Base-by-base conservation (phyloP, 2,329 filamentous ascomycete species). In the Arachnomyces sp. region DNA sequence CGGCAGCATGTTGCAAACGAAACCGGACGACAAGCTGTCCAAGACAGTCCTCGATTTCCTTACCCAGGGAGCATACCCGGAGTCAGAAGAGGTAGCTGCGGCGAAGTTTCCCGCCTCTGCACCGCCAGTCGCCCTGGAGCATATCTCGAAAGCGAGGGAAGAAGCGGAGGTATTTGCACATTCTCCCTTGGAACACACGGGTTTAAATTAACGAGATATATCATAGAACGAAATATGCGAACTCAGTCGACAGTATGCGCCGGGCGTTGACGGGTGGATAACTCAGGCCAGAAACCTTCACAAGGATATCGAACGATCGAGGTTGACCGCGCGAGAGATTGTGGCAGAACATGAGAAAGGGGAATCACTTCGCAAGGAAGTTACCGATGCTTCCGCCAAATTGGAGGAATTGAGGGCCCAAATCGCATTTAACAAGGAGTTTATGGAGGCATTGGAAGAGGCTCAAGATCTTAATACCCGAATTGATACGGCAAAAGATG, bases 211-310 rank as follows among this genome's bases (percentile, higher is more conserved):
- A 45, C 8, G 12, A 7, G 43, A 17, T 4, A 35, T 29, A 25
- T 12, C 31, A 34, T 52, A 85, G 80, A 65, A 74, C 44, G 81
- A 93, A 52, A 83, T 96, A 43, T 82, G 81, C 48, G 62, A 69
- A 15, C 77, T 92, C 46, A 93, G 89, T 62, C 77, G 80, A 55
- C 80, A 87, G 49, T 84, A 80, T 13, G 84, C 82, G 42, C 77
- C 81, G 30, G 84, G 93, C 54, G 83, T 95, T 37, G 84, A 87
- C 56, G 77, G 81, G 38, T 96, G 90, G 90, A 85, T 93, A 42
- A 68, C 73, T 38, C 86, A 92, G 60, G 87, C 89, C 35, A 86
- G 86, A 62, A 78, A 82, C 38, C 75, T 95, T 6, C 86, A 94
- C 60, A 77, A 82, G 46, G 90, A 95, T 56, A 90, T 95, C 49